Base-by-base conservation (phyloP, 2,329 filamentous ascomycete genomes). In the Beauveria sp. region DNA sequence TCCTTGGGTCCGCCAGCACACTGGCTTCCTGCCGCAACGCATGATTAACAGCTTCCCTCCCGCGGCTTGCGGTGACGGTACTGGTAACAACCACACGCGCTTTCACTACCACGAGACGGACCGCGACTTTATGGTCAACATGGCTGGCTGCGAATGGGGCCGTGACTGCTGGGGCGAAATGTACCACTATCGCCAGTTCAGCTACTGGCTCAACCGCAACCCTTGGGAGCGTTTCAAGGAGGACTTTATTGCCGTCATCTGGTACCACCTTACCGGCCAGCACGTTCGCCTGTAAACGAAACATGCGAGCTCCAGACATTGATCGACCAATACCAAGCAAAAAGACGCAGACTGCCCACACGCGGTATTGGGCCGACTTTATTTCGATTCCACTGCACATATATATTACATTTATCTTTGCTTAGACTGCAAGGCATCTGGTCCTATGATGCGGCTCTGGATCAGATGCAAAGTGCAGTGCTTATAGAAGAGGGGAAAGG, bases 121-220 rank as follows among this genome's bases (percentile, higher is more conserved):
- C 63, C 85, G 91, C 31, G 95, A 99, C 74, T 97, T 99, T 70
- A 68, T 98, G 52, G 93, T 99, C 69, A 99, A 97, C 75, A 98
- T 99, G 93, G 95, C 95, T 6, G 95, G 95, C 4, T 99, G 95
- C 73, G 89, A 96, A 74, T 98, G 91, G 89, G 93, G 93, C 4
- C 86, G 95, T 55, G 93, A 99, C 76, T 99, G 95, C 74, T 98
- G 93, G 93, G 88, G 88, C 43, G 95, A 99, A 77, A 97, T 99
- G 87, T 96, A 96, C 77, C 88, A 89, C 73, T 99, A 92, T 78
- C 89, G 93, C 58, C 88, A 96, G 74, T 83, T 96, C 70, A 96
- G 91, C 78, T 93, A 96, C 74, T 88, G 87, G 75, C 83, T 97
- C 65, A 97, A 97, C 79, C 85, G 91, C 57, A 90, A 85, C 56